Evolutionary conservation across 441 rosid species (phyloP), one percentile per base, ranked within the genome.

Genomic region (Populus tomentosa): DNA sequence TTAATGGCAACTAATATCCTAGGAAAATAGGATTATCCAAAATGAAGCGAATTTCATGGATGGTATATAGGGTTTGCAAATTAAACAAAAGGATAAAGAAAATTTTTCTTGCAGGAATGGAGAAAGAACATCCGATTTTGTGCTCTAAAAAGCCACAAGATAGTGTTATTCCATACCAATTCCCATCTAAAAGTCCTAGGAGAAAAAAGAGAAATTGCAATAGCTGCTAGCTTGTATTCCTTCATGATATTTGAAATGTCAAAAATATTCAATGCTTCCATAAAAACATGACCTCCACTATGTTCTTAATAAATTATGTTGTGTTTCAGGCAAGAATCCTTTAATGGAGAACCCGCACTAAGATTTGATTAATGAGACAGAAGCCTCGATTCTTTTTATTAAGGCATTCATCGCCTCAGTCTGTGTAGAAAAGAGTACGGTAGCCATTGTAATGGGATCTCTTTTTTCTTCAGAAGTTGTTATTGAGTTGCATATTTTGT

Each of bases 331-430:
- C 42, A 64, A 70, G 64, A 68, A 26, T 63, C 68, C 69, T 38
- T 78, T 81, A 95, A 80, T 92, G 89, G 40, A 95, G 96, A 79
- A 93, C 93, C 86, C 89, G 94, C 80, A 95, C 76, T 1, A 73
- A 69, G 71, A 95, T 79, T 80, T 82, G 92, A 78, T 76, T 82
- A 79, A 89, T 93, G 79, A 88, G 92, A 85, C 90, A 89, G 79
- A 90, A 85, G 76, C 82, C 84, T 77, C 90, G 77, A 79, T 95
- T 90, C 86, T 89, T 93, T 35, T 79, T 85, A 92, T 79, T 79
- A 84, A 85, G 20, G 94, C 91, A 80, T 91, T 90, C 90, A 86
- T 90, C 21, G 97, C 97, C 74, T 87, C 90, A 9, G 81, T 84
- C 79, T 78, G 88, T 3, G 91, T 83, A 65, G 88, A 85, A 83